phyloP scores from a whole-genome alignment of 1,284 basidiomycete species.

The Phylloporus sp. region DNA sequence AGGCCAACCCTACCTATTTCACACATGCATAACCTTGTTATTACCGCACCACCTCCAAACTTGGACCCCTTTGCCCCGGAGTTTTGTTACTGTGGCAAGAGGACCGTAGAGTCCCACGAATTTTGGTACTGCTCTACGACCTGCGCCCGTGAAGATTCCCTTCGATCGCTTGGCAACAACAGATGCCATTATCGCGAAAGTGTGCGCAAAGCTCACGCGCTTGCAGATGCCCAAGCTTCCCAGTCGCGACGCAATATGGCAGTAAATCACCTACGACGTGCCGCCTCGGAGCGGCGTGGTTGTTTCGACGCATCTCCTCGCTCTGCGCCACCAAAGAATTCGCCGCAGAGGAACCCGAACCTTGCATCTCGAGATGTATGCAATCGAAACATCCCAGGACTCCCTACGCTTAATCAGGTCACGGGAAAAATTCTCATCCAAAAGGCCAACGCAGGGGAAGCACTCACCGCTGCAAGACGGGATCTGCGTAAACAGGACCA shows the following conservation, averaged over 20 bases:
- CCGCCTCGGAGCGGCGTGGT: background rate
- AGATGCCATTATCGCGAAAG: conserved; percentile 35
- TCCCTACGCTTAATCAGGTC: conserved; percentile 29
- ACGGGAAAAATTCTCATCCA: conserved; percentile 17
- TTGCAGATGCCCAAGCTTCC: conserved; percentile 4
- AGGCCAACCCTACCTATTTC: background rate
- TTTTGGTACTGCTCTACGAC: conserved; percentile 38
- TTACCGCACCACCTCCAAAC: conserved; percentile 12
- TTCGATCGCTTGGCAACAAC: conserved; percentile 33
- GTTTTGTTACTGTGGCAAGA: conserved; percentile 36
- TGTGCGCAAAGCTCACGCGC: conserved; percentile 26
- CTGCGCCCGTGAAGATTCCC: conserved; percentile 39
- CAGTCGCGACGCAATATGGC: conserved; percentile 23
- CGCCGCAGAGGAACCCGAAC: background rate
- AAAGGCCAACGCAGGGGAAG: conserved; percentile 9
- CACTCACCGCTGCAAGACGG: background rate
- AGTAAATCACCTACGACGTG: conserved; percentile 3
- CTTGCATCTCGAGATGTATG: background rate
- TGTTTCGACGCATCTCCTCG: background rate
- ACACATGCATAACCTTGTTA: conserved; percentile 10
- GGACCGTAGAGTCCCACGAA: conserved; percentile 33
- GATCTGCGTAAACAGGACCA: conserved; percentile 14
- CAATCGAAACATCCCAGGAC: conserved; percentile 2
- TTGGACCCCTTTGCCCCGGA: conserved; percentile 24
- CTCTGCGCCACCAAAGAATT: conserved; percentile 1